Percentiles rank a stretch among this genome's conserved stretches.
phyloP scores from a whole-genome alignment of 768 basidiomycete species.

The Calvatia gigantea region DNA sequence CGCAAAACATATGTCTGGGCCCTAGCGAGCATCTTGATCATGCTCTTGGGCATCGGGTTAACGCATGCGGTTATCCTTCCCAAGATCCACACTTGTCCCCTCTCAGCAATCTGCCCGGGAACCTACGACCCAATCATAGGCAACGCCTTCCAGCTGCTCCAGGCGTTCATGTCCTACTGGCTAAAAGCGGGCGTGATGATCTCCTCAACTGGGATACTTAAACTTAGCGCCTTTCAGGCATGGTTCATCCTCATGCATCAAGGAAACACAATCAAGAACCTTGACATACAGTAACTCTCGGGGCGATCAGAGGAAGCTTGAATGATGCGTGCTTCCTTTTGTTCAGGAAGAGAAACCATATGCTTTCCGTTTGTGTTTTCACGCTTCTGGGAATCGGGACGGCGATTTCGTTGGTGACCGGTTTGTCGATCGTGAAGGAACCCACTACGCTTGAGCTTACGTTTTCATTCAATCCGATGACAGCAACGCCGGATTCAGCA shows the following conservation, averaged over 20 bases:
- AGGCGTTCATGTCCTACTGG: constrained; percentile 17
- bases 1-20: constrained; percentile 6
- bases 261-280: constrained; percentile 16
- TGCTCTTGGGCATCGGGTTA: constrained; percentile 15
- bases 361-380: constrained; percentile 13
- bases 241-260: constrained; percentile 17
- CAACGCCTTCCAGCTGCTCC: constrained; percentile 14
- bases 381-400: constrained; percentile 9
- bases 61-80: constrained; percentile 10
- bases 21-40: constrained; percentile 5
- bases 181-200: constrained; percentile 13
- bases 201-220: constrained; percentile 10
- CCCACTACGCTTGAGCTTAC: neutral
- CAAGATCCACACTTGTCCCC: constrained; percentile 12
- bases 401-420: constrained; percentile 10
- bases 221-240: constrained; percentile 16
- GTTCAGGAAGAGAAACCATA: constrained; percentile 8
- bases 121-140: constrained; percentile 13
- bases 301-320: constrained; percentile 15
- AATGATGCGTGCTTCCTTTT: constrained; percentile 11
- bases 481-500: constrained; percentile 10
- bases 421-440: constrained; percentile 14
- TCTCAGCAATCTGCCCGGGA: constrained; percentile 3
- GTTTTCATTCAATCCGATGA: constrained; percentile 6
- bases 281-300: constrained; percentile 15